Evolutionary conservation across 2,329 filamentous ascomycete genomes (phyloP), one percentile per base, ranked within the genome.

Genomic region (Nemania diffusa): DNA sequence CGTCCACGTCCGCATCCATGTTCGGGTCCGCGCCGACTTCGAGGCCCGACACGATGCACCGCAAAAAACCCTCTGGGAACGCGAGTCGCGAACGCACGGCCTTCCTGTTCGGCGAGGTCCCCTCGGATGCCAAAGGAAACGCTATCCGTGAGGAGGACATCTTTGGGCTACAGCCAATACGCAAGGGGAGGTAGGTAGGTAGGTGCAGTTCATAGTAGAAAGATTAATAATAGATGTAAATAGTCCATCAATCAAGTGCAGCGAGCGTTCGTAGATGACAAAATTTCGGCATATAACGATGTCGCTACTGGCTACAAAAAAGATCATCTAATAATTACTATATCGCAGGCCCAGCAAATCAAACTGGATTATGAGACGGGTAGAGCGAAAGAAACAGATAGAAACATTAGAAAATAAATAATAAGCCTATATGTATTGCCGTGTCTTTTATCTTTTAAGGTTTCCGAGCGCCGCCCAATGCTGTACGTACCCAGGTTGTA

Each of bases 101-200:
- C 0, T 89, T 89, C 65, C 74, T 89, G 20, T 89, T 89, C 70
- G 87, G 87, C 27, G 87, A 89, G 69, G 82, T 82, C 2, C 78
- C 80, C 3, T 74, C 79, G 2, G 81, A 79, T 2, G 75, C 72
- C 9, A 75, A 78, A 2, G 79, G 77, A 1, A 77, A 75, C 17
- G 76, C 77, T n/a, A 74, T 79, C 2, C 70, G 81, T 13, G 79
- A 79, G 9, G 83, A 85, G 59, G 84, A 87, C 55, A 84, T 88
- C 7, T 89, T 88, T 73, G 86, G 85, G 5, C 67, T 89, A 72
- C 83, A 88, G 73, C 83, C 84, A 3, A 79, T 88, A 63, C 71
- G 75, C 42, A 82, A 76, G 51, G 59, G 32, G 56, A 26, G 5
- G 15, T 29, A 59, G 52, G 8, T 29, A 52, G 48, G 27, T n/a